Evolutionary conservation across 352 stramenopile species (phyloP).

Genomic region (Pythium aphanidermatum): DNA sequence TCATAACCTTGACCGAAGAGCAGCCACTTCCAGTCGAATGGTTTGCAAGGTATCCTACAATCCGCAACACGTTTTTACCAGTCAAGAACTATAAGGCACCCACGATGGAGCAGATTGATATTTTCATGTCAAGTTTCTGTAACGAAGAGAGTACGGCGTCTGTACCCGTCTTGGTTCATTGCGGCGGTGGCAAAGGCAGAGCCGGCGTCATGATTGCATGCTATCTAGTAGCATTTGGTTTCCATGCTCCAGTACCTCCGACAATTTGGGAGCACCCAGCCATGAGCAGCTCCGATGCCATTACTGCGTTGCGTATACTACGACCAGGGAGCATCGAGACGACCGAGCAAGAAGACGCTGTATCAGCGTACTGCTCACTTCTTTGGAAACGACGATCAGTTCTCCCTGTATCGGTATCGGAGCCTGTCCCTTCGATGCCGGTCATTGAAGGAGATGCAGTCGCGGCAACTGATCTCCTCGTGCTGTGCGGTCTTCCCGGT

Average conservation of each 20-base stretch:
- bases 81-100: conserved; percentile 54
- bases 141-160: not conserved
- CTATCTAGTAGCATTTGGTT: conserved; percentile 59
- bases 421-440: conserved; percentile 30
- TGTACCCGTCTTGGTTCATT: conserved; percentile 49
- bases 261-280: conserved; percentile 31
- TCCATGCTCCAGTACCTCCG: conserved; percentile 21
- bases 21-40: conserved; percentile 17
- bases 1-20: conserved; percentile 24
- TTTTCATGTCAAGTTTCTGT: conserved; percentile 49
- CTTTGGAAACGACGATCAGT: conserved; percentile 50
- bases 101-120: conserved; percentile 45
- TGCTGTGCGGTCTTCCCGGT: conserved; percentile 51
- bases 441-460: conserved; percentile 25
- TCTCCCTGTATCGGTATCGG: conserved; percentile 18
- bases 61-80: conserved; percentile 35
- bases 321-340: conserved; percentile 57
- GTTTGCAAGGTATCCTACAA: conserved; percentile 18
- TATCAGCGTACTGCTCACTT: conserved; percentile 39
- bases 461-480: conserved; percentile 35
- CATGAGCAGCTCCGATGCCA: conserved; percentile 36
- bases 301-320: conserved; percentile 32
- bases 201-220: conserved; percentile 59
- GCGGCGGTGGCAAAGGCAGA: conserved; percentile 55
- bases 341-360: conserved; percentile 38